A percentile compares a stretch with the other conserved stretches of the same genome.
Conservation (phyloP, 208 protist species). For the Plasmodiophora brassicae region DNA sequence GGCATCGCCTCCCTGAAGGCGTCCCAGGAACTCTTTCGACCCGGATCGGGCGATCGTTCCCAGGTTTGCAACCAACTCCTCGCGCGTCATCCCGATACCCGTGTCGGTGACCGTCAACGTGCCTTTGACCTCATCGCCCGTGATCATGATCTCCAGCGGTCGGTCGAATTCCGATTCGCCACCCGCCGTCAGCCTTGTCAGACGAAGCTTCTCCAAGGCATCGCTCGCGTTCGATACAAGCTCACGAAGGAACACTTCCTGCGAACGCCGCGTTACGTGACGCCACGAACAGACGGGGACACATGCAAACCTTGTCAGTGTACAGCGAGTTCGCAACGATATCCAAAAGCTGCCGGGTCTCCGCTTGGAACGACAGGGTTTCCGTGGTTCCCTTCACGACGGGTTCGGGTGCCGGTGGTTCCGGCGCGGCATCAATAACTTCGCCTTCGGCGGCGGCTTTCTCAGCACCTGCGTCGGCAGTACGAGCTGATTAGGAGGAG, state of each 20-base stretch:
- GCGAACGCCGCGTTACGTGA: no score
- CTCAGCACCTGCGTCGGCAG: background rate
- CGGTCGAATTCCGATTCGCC: background rate
- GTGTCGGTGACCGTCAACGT: slow-evolving; percentile 83
- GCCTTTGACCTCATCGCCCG: slow-evolving; percentile 80
- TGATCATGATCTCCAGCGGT: slow-evolving; percentile 55
- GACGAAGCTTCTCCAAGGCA: slow-evolving; percentile 88
- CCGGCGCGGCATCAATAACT: background rate
- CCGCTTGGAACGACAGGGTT: slow-evolving; percentile 82
- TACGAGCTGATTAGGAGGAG: background rate
- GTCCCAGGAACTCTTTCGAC: slow-evolving; percentile 49
- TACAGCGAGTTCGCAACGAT: slow-evolving; percentile 95
- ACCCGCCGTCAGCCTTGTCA: slow-evolving; percentile 59
- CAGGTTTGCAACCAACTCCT: slow-evolving; percentile 88
- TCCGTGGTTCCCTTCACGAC: background rate
- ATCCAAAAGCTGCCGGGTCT: slow-evolving; percentile 93
- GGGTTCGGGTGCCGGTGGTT: background rate
- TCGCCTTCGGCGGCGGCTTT: background rate
- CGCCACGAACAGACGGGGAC: no score
- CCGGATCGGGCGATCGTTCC: slow-evolving; percentile 78
- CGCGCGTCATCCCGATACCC: slow-evolving; percentile 90
- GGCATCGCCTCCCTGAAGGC: background rate
- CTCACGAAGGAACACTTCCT: slow-evolving; percentile 90
- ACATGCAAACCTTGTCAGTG: slow-evolving; percentile 93
- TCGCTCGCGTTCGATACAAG: slow-evolving; percentile 91